Evolutionary conservation across 2,329 filamentous ascomycete genomes (phyloP).

Genomic region (Beauveria scarabaeidicola): DNA sequence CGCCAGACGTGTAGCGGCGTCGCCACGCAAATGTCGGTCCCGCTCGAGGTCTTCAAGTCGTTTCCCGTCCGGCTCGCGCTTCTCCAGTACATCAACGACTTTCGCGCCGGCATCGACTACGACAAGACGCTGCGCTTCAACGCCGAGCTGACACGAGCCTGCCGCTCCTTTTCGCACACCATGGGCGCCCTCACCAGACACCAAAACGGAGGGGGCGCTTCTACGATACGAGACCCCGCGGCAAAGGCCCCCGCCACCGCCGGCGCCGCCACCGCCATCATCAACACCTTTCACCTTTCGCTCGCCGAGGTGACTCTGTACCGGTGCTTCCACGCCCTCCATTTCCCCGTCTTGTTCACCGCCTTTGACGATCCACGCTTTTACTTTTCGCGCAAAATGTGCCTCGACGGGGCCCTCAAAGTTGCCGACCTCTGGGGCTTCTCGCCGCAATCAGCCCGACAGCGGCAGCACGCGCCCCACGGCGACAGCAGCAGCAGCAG

Average conservation of each 20-base stretch:
- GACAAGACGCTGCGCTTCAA: slow-evolving; percentile 39
- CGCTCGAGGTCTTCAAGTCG: slow-evolving; percentile 36
- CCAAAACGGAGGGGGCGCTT: slow-evolving; percentile 15
- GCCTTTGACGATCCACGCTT: slow-evolving; percentile 38
- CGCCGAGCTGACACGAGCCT: slow-evolving; percentile 33
- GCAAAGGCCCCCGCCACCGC: not conserved
- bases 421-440: slow-evolving; percentile 25
- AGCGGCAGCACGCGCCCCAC: slow-evolving; percentile 4
- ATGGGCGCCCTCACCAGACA: slow-evolving; percentile 28
- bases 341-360: slow-evolving; percentile 39
- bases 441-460: slow-evolving; percentile 12
- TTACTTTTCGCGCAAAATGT: slow-evolving; percentile 45
- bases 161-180: slow-evolving; percentile 23
- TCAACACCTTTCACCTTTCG: slow-evolving; percentile 32
- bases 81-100: slow-evolving; percentile 38
- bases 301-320: slow-evolving; percentile 35
- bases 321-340: slow-evolving; percentile 43
- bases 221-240: no score
- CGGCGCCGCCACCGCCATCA: not conserved
- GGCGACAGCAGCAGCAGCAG: no score
- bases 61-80: slow-evolving; percentile 35
- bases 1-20: slow-evolving; percentile 19
- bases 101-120: slow-evolving; percentile 34
- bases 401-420: slow-evolving; percentile 34
- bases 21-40: slow-evolving; percentile 40